phyloP scores from a whole-genome alignment of 176 grass and related monocot genomes.

The Panicum miliaceum region DNA sequence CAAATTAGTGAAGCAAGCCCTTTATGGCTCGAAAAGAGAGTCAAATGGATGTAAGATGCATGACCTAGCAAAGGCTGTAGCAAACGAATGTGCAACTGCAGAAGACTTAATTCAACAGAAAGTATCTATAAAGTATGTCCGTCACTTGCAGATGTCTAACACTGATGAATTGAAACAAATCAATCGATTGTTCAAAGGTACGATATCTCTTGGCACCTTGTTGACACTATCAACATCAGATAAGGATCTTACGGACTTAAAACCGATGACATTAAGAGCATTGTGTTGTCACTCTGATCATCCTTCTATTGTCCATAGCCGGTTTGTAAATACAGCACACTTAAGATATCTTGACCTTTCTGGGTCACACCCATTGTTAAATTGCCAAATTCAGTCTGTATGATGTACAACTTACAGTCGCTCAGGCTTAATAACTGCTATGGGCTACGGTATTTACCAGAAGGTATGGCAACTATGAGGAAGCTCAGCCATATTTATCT shows the following conservation, averaged over 20 bases:
- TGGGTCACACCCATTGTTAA: fast-evolving
- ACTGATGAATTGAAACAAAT: background rate
- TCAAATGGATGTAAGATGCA: slow-evolving; percentile 27
- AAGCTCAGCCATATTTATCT: slow-evolving; percentile 39
- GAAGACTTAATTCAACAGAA: background rate
- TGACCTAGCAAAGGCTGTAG: slow-evolving; percentile 17
- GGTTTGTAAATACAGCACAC: background rate
- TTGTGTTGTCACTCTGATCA: background rate
- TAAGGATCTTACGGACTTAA: background rate
- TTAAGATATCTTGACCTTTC: slow-evolving; percentile 38
- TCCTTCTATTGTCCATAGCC: background rate
- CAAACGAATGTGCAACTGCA: background rate
- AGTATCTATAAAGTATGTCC: background rate
- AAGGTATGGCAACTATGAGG: background rate
- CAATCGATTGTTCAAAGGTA: background rate
- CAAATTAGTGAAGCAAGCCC: background rate
- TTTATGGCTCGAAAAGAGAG: no score
- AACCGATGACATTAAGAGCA: background rate
- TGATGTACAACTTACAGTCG: slow-evolving; percentile 10
- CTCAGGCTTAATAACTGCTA: background rate
- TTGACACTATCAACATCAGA: background rate
- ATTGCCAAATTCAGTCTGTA: slow-evolving; percentile 17
- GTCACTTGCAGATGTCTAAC: background rate
- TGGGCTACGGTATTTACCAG: background rate
- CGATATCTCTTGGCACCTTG: background rate